Base-by-base conservation (phyloP, 441 rosid species). In the Gossypium davidsonii region DNA sequence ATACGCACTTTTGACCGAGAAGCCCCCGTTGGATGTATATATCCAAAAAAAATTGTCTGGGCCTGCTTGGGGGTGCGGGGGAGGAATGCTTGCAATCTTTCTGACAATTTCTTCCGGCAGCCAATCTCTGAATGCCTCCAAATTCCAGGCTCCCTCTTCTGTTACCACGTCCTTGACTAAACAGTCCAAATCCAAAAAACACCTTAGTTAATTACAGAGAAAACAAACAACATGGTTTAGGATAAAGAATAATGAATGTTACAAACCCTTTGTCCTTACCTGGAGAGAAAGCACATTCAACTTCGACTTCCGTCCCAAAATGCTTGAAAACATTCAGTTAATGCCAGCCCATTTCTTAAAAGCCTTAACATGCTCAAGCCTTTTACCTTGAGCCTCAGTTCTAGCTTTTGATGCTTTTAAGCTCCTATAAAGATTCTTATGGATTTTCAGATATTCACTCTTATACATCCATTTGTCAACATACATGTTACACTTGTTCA, bases 281-380 rank as follows among this genome's bases (percentile, higher is more conserved):
- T n/a, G 42, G 6, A 25, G n/a, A 49, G 57, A 25, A 48, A 48
- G 57, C 71, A 48, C 57, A 67, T 15, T 49, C 23, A 49, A n/a
- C 7, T 49, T 49, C n/a, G 6, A 0, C n/a, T 49, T 55, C 28
- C 34, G 2, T 49, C 9, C 46, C 26, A 48, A 25, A 21, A 49
- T 49, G 53, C 37, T 48, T 25, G 21, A 49, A 25, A 46, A 25
- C 59, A 7, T 52, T 83, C 76, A 85, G 51, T 59, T 74, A 20
- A 88, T 79, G 51, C 87, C 87, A 75, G 81, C 86, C 85, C 91
- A 85, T 75, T 80, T 90, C 81, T 88, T 84, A 56, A 91, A 91
- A 20, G 81, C 74, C 51, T 49, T 61, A 49, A 91, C 94, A 77
- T 81, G 82, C 70, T 83, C 85, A 59, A 91, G 70, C 82, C 97